phyloP scores from a whole-genome alignment of 495 filamentous ascomycete genomes.

The Friedmanniomyces simplex region DNA sequence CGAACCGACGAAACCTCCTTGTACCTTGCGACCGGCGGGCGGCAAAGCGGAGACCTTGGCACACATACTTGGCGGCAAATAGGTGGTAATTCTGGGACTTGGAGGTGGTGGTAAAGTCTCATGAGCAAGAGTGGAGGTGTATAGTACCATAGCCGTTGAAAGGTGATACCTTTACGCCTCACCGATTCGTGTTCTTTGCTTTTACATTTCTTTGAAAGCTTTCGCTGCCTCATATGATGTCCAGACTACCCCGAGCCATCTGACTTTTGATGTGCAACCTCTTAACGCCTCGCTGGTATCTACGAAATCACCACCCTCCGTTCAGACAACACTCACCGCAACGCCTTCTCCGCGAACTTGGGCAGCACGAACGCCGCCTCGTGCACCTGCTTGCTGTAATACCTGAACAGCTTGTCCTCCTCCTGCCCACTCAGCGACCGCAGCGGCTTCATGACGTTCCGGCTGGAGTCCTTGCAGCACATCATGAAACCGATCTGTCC shows the following conservation, averaged over 20 bases:
- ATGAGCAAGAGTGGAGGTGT: background rate
- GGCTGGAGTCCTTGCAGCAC: slow-evolving; percentile 82
- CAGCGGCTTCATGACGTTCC: slow-evolving; percentile 73
- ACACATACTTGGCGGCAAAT: too few relatives aligned
- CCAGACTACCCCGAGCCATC: too few relatives aligned
- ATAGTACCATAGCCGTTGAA: background rate
- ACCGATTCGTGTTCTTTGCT: too few relatives aligned
- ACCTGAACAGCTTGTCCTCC: slow-evolving; percentile 81
- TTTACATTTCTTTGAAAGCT: too few relatives aligned
- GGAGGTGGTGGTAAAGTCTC: too few relatives aligned
- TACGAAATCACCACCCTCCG: background rate
- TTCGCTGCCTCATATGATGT: too few relatives aligned
- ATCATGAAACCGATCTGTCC: slow-evolving; percentile 99
- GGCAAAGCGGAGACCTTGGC: too few relatives aligned
- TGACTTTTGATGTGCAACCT: too few relatives aligned
- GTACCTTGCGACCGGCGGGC: too few relatives aligned
- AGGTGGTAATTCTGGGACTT: too few relatives aligned
- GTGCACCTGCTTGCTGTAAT: slow-evolving; percentile 95
- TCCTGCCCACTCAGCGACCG: slow-evolving; percentile 72
- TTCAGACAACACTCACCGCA: slow-evolving; percentile 27
- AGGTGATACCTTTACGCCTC: too few relatives aligned
- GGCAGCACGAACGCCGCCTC: slow-evolving; percentile 87
- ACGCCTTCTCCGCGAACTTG: slow-evolving; percentile 75
- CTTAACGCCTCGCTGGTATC: slow-evolving; percentile 10
- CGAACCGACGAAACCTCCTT: too few relatives aligned